Evolutionary conservation across 169 alveolate species (phyloP), one percentile per base, ranked within the genome.

Genomic region (Cryptosporidium sp.): DNA sequence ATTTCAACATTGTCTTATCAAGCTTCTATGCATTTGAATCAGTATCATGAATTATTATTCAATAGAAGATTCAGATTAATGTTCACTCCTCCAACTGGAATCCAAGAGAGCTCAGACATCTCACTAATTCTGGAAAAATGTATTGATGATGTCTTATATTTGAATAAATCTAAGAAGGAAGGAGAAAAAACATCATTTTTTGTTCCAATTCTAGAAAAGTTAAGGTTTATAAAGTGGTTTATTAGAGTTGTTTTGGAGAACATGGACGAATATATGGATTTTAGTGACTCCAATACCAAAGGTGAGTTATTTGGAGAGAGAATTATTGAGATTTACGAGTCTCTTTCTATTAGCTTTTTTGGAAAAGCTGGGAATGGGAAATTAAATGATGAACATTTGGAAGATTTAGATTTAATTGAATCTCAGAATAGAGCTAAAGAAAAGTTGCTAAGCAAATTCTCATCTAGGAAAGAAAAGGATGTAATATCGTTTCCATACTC

Each of bases 1-100:
- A 80, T 80, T 26, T 80, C 89, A 10, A 80, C 89, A 9, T 29
- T 80, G 10, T 80, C 89, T n/a, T 43, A 45, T 10, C 75, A 62
- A 26, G 75, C 67, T 14, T 80, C 89, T 10, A 29, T 73, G 86
- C 33, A 35, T n/a, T 7, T 61, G 74, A 67, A 67, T n/a, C 31
- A 21, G 69, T 80, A 43, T 33, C 41, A 52, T 45, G 89, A 80
- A 26, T 80, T 80, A 9, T 48, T 62, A n/a, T 43, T 26, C 31
- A 80, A 80, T 31, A 80, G 89, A 41, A 80, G 89, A 31, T 80
- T 80, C 35, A 45, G 45, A 14, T 18, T 80, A 12, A n/a, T 65
- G 45, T 62, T 80, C 26, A 80, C 62, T 26, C 52, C 70, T 4
- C 52, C 37, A 18, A 61, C 1, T 9, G 73, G 52, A 67, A 7